A percentile compares a stretch with the other conserved stretches of the same genome.
Conservation (phyloP, 2,329 filamentous ascomycete genomes). For the Achaetomium macrosporum region DNA sequence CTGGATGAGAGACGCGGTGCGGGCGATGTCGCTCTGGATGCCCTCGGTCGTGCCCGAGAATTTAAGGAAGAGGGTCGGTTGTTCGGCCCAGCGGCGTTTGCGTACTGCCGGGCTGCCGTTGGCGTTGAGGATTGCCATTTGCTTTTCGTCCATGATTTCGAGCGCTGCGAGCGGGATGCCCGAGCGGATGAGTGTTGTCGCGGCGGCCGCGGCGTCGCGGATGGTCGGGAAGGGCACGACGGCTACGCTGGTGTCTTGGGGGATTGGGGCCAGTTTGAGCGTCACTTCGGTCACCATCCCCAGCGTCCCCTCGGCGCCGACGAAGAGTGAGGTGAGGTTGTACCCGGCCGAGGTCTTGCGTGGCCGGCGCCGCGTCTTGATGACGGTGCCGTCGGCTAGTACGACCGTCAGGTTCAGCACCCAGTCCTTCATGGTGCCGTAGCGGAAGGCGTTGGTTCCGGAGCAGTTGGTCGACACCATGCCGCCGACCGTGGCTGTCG, state of each 20-base stretch:
- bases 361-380: constrained; percentile 63
- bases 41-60: constrained; percentile 60
- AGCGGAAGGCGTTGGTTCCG: constrained; percentile 77
- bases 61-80: constrained; percentile 69
- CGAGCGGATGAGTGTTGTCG: constrained; percentile 56
- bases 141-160: constrained; percentile 58
- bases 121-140: constrained; percentile 63
- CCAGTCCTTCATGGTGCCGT: constrained; percentile 88
- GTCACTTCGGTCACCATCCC: constrained; percentile 67
- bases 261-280: constrained; percentile 60
- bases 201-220: constrained; percentile 56
- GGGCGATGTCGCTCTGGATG: constrained; percentile 58
- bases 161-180: constrained; percentile 63
- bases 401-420: constrained; percentile 76
- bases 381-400: constrained; percentile 67
- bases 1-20: constrained; percentile 57
- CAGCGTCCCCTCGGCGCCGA: constrained; percentile 65
- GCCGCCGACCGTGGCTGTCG: constrained; percentile 78
- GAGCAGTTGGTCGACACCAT: constrained; percentile 63
- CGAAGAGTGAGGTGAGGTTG: constrained; percentile 62
- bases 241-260: constrained; percentile 58
- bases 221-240: constrained; percentile 56
- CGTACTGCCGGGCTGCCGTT: constrained; percentile 53
- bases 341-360: constrained; percentile 67
- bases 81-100: constrained; percentile 56